Base-by-base conservation (phyloP, 257 asterid species). In the Solanum sparsipilum region DNA sequence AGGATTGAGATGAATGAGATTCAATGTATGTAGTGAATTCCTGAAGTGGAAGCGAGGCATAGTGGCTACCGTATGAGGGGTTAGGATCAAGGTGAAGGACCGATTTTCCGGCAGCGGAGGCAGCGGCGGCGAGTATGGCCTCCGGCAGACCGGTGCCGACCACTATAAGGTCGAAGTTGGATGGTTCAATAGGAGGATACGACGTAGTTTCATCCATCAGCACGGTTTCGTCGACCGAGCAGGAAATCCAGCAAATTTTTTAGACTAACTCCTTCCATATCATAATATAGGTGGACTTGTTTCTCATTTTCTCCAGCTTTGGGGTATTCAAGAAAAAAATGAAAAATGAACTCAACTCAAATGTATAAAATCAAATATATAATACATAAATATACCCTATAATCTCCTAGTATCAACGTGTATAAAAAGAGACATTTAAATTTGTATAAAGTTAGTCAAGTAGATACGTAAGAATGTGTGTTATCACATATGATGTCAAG, bases 11-110 rank as follows among this genome's bases (percentile, higher is more conserved):
- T 39, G 91, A 25, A 46, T 88, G 84, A 20, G 84, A 79, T 79
- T 89, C 92, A 75, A 96, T 93, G 87, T 93, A 95, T 84, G 94
- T 71, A 76, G 86, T 87, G 65, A 96, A 88, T 87, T 92, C 96
- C 36, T 89, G 78, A 87, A 97, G 94, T 31, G 97, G 91, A 85
- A 79, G 35, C 31, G 84, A 79, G 9, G 84, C 84, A 41, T 79
- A 79, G 65, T 79, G 84, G 38, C 36, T 9, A 36, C 99, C 99
- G 87, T 97, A 97, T 83, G 88, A 94, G 21, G 95, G 93, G 82
- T 96, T 93, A 41, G 98, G 94, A 85, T 97, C 99, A 27, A 97
- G 93, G 83, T 95, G 98, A 79, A 97, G 95, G 88, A 97, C 99
- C 8, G 95, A 56, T 94, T 97, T 96, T 0, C 96, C 95, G 89